Conservation (phyloP, 257 asterid species). For the Verbascum thapsus region DNA sequence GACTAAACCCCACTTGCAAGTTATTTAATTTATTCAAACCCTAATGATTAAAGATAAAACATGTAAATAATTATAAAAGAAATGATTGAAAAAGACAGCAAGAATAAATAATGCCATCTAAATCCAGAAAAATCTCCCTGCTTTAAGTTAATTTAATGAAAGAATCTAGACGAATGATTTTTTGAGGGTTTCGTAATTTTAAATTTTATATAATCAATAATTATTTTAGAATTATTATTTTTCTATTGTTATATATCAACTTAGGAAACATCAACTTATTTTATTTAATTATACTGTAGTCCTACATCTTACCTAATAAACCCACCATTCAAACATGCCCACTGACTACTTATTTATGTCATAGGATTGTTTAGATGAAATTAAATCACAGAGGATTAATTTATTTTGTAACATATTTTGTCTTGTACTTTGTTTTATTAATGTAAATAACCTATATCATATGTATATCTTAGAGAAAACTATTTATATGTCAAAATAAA, state of each 20-base stretch:
- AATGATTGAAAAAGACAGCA: constrained; percentile 23
- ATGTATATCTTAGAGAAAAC: too few species aligned
- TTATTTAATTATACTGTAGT: constrained; percentile 6
- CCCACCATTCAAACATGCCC: background rate
- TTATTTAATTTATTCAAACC: constrained; percentile 27
- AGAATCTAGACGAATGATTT: too few species aligned
- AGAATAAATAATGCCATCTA: background rate
- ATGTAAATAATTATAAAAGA: background rate
- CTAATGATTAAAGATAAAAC: constrained; percentile 13
- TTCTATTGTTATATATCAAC: background rate
- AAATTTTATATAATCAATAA: too few species aligned
- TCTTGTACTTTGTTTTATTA: too few species aligned
- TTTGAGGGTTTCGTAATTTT: too few species aligned
- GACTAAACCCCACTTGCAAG: constrained; percentile 6
- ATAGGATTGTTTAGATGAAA: background rate
- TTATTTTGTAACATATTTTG: too few species aligned
- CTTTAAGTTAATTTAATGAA: too few species aligned
- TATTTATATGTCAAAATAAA: too few species aligned
- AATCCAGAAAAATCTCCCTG: too few species aligned
- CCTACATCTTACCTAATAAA: constrained; percentile 24
- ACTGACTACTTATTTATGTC: background rate
- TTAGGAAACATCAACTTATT: constrained; percentile 26
- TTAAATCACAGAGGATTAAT: too few species aligned
- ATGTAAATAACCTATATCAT: too few species aligned
- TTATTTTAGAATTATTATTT: constrained; percentile 30